Evolutionary conservation across 2,329 filamentous ascomycete species (phyloP), one percentile per base, ranked within the genome.

Genomic region (Bisporella sp.): DNA sequence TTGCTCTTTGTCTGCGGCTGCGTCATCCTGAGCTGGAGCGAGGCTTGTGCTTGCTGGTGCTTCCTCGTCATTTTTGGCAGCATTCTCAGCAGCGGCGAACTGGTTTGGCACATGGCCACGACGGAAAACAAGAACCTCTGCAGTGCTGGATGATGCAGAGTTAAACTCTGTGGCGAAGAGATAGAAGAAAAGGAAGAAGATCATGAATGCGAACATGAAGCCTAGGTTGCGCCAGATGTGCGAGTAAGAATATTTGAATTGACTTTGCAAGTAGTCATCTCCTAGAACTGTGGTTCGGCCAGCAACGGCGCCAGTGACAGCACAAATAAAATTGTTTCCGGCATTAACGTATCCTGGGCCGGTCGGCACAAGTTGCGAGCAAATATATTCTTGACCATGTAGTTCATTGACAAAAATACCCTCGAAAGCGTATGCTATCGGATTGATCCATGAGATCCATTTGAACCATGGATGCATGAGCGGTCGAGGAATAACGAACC

Each of bases 321-420:
- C 75, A 66, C 85, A 89, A 31, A 81, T 73, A 5, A 61, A 63
- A 31, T 46, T 53, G 21, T 60, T 46, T 9, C 54, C 58, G 4
- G 59, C 71, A 59, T 84, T 68, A 31, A 68, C 67, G 57, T 85
- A 76, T 1, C 51, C 48, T 4, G 49, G 32, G 12, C 59, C 61
- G 6, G 58, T 54, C 4, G 63, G 63, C 4, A 64, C 63, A 1
- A 66, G 39, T 7, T 12, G 8, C 9, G 49, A 47, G 41, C 78
- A 77, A 88, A 82, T 30, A 91, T 75, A 1, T 81, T 73, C 65
- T 92, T 87, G 62, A 90, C 95, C 1, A 80, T 81, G 58, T 12
- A 95, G 93, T 67, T 96, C 90, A 67, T 95, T 95, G 56, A 88
- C 78, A 75, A 92, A 84, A 28, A 95, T 74, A 0, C 82, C 73